Evolutionary conservation across 2,329 filamentous ascomycete genomes (phyloP), one percentile per base, ranked within the genome.

Genomic region (Arachnopeziza araneosa): DNA sequence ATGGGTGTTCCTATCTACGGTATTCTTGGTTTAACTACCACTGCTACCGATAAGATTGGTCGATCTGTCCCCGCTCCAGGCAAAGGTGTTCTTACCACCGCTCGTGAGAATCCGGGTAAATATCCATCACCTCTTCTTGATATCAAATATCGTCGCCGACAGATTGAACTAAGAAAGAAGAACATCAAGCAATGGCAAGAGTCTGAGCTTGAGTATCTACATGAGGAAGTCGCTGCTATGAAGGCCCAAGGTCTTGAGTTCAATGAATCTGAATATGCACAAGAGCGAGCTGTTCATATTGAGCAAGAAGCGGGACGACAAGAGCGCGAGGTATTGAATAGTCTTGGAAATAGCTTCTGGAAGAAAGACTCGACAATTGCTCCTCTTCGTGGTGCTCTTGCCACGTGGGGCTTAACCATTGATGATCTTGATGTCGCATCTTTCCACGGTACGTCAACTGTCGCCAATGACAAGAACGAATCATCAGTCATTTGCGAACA

Each of bases 391-490:
- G 95, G 95, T 77, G 92, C 95, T 60, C 85, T 99, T 65, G 96
- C 95, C 55, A 98, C 93, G 12, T 99, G 95, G 95, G 95, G 93
- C 73, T 88, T 99, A 59, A 98, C 95, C 14, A 91, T 99, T 66
- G 95, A 99, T 72, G 95, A 99, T 71, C 86, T 99, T 44, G 89
- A 83, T 68, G 92, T 99, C 64, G 93, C 95, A 19, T 98, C 95
- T 17, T 98, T 98, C 90, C 95, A 99, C 80, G 95, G 95, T 71
- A 99, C 95, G 50, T 98, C 95, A 0, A 99, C 95, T 66, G 92
- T 96, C 73, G 95, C 95, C 68, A 99, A 99, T 76, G 95, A 99
- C 81, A 98, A 98, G 87, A 99, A 99, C 77, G 95, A 99, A 76
- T 98, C 95, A 21, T 93, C 93, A 57, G 95, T 97, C 72, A 89